Percentiles rank a stretch among this genome's conserved stretches.
These are phyloP conservation scores for Penicillium daleae DNA, from an alignment of 495 filamentous ascomycete species.

Conservation along the genomic window DNA sequence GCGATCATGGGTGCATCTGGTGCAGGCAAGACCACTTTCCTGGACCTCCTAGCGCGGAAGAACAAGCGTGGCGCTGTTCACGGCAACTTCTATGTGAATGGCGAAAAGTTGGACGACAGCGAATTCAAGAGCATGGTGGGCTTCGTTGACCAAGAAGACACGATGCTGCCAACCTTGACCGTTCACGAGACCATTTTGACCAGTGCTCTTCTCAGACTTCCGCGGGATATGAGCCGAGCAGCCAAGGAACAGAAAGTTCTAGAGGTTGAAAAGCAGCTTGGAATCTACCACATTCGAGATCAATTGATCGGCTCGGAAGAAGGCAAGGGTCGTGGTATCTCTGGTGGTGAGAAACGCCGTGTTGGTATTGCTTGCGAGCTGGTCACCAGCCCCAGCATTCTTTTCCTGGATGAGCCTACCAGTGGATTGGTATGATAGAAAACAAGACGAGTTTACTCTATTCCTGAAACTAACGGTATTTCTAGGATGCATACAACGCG, in stretches of 20 bases:
- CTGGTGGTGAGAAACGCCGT: slow-evolving; percentile 92
- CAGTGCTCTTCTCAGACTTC: slow-evolving; percentile 86
- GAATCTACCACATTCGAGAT: slow-evolving; percentile 88
- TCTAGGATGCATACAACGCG: slow-evolving; percentile 84
- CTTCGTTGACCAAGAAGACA: slow-evolving; percentile 98
- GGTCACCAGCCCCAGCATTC: slow-evolving; percentile 95
- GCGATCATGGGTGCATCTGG: slow-evolving; percentile 99
- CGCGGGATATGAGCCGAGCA: slow-evolving; percentile 81
- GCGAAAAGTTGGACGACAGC: slow-evolving; percentile 80
- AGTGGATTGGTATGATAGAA: slow-evolving; percentile 69
- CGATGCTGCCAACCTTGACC: slow-evolving; percentile 94
- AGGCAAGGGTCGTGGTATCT: slow-evolving; percentile 90
- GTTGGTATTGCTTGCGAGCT: slow-evolving; percentile 98
- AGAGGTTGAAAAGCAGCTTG: slow-evolving; percentile 94
- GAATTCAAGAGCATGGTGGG: slow-evolving; percentile 91
- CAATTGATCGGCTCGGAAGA: slow-evolving; percentile 98
- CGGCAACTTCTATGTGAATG: slow-evolving; percentile 92
- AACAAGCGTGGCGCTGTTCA: slow-evolving; percentile 85
- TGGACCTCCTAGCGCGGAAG: slow-evolving; percentile 96
- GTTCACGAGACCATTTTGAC: slow-evolving; percentile 98
- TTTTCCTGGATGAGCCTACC: slow-evolving; percentile 96
- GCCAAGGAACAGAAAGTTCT: slow-evolving; percentile 87
- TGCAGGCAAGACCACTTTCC: slow-evolving; percentile 95
- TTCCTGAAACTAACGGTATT: neutral
- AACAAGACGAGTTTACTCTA: neutral